These are phyloP conservation scores for Lophiostoma macrostomum DNA, from an alignment of 495 filamentous ascomycete species.

Conservation along the genomic window DNA sequence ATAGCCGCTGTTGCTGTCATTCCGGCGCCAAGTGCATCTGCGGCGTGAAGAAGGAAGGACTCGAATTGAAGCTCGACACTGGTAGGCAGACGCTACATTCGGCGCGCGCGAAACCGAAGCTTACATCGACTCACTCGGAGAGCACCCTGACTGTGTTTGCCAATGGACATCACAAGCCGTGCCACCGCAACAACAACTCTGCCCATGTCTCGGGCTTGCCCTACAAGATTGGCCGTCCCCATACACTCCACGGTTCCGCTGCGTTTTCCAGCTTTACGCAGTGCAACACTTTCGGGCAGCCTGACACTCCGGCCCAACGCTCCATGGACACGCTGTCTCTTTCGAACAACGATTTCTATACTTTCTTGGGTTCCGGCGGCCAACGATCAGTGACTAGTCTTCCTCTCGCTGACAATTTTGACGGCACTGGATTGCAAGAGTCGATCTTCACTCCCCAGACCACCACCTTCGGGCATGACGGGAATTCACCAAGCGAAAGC, in stretches of 20 bases:
- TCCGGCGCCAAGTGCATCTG: slow-evolving; percentile 92
- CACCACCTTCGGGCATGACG: slow-evolving; percentile 18
- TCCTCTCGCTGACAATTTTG: slow-evolving; percentile 23
- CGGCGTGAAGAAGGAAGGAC: slow-evolving; percentile 81
- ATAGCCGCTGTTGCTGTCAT: slow-evolving; percentile 66
- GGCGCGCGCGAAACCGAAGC: slow-evolving; percentile 63
- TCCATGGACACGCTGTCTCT: slow-evolving; percentile 30
- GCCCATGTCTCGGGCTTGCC: slow-evolving; percentile 79
- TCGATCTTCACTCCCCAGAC: slow-evolving; percentile 17
- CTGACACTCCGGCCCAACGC: slow-evolving; percentile 12
- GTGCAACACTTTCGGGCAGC: slow-evolving; percentile 1
- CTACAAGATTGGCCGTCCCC: slow-evolving; percentile 72
- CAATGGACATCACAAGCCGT: slow-evolving; percentile 91
- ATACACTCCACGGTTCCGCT: slow-evolving; percentile 59
- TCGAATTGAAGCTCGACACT: slow-evolving; percentile 70
- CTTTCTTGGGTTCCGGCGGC: slow-evolving; percentile 23
- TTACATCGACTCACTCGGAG: slow-evolving; percentile 82
- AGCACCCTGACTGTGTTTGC: slow-evolving; percentile 78
- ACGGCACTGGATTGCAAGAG: slow-evolving; percentile 17
- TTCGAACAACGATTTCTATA: slow-evolving; percentile 26
- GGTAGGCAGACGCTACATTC: slow-evolving; percentile 51
- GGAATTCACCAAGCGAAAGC: slow-evolving; percentile 27
- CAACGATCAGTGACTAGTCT: slow-evolving; percentile 35
- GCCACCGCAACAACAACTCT: slow-evolving; percentile 81
- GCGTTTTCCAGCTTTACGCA: slow-evolving; percentile 20